phyloP scores from a whole-genome alignment of 192 early-diverging fungal species.

The Dissophora ornata region DNA sequence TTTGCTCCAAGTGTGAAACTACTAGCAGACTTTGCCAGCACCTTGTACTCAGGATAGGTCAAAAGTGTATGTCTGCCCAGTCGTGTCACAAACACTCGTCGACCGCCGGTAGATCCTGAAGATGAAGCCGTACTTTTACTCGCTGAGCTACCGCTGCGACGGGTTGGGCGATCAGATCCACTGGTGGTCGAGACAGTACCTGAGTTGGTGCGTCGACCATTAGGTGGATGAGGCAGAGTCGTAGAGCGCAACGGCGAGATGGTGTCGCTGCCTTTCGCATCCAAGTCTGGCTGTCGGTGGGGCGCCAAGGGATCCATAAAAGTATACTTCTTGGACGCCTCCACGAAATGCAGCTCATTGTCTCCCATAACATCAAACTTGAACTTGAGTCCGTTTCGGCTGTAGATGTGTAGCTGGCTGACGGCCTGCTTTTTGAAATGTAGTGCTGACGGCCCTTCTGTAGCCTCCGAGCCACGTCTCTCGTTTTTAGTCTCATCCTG shows the following conservation, averaged over 20 bases:
- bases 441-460: neutral
- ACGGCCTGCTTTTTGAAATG: constrained; percentile 47
- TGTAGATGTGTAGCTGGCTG: constrained; percentile 44
- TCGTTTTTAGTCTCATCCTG: neutral
- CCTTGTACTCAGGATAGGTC: constrained; percentile 49
- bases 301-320: constrained; percentile 51
- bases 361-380: constrained; percentile 56
- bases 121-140: constrained; percentile 23
- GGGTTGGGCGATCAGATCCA: constrained; percentile 2
- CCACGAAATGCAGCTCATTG: constrained; percentile 52
- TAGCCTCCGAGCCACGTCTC: constrained; percentile 7
- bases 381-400: constrained; percentile 54
- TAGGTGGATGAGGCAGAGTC: neutral
- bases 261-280: neutral
- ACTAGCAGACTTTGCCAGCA: constrained; percentile 43
- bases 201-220: constrained; percentile 6
- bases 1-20: constrained; percentile 49
- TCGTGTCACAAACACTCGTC: constrained; percentile 47
- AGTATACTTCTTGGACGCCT: constrained; percentile 54
- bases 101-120: constrained; percentile 11
- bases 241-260: constrained; percentile 15
- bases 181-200: neutral
- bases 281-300: constrained; percentile 39
- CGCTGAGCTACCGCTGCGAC: constrained; percentile 4
- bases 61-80: constrained; percentile 40